Evolutionary conservation across 2,329 filamentous ascomycete genomes (phyloP), one percentile per base, ranked within the genome.

Genomic region (Amylocarpus encephaloides): DNA sequence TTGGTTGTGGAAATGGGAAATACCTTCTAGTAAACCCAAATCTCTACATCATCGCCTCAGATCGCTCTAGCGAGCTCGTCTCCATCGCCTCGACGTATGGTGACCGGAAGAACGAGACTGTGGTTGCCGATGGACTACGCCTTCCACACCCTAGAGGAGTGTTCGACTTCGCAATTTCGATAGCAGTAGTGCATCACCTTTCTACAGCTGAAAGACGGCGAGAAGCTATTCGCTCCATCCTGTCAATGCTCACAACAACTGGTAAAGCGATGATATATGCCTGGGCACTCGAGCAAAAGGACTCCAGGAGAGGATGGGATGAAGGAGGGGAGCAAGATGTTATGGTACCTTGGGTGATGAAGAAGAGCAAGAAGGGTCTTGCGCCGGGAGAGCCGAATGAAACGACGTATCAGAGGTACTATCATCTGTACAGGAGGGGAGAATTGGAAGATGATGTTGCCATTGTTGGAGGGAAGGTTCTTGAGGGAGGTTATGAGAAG

Each of bases 1-100:
- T 97, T 50, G 93, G 93, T 53, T 97, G 93, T 70, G 93, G 93
- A 52, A 98, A 98, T 71, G 93, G 93, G 59, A 97, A 97, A 74
- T 96, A 97, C 67, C 74, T 97, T 53, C 73, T 78, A 53, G 86
- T 95, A 50, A 94, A 94, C 69, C 77, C 75, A 18, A 70, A 80
- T 60, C 71, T 95, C 43, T 90, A 87, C 71, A 85, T 96, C 48
- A 67, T 97, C 52, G 92, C 83, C 50, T 92, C 86, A 49, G 93
- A 97, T 72, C 80, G 89, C 73, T 94, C 81, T 61, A 74, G 73
- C 19, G 71, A 75, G 50, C 74, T 82, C 32, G 72, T 76, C 79
- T 79, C 6, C 84, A 87, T 59, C 78, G 85, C 54, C 16, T n/a
- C 16, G 11, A 40, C 7, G 3, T 40, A 40, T 40, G 38, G 38